Base-by-base conservation (phyloP, 73 alveolate species). In the Symbiodinium natans region DNA sequence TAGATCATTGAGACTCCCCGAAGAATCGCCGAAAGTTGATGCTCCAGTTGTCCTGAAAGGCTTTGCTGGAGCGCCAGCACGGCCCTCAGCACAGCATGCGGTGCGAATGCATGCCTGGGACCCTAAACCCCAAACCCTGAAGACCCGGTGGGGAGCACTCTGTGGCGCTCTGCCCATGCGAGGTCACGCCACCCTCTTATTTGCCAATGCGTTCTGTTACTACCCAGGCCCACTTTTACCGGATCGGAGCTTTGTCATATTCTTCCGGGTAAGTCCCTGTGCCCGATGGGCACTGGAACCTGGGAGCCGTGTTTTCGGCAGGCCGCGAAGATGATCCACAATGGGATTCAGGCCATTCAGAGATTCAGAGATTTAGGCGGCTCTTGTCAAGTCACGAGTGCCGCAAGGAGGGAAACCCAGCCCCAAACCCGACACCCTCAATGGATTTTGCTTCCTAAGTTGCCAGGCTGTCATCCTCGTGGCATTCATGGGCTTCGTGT, bases 141-240 rank as follows among this genome's bases (percentile, higher is more conserved):
- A 19, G 31, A 59, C 31, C 6, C 33, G 63, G 63, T 48, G 63
- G 63, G 63, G 8, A 8, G 63, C 17, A 17, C 17, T 8, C 8
- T 10, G 63, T 17, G 17, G 63, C n/a, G 63, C 17, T 48, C 17
- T 17, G 17, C 21, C 33, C 1, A 36, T 68, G 68, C 41, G 27
- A 90, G 96, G 96, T 90, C 96, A 90, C 96, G 96, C 96, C 88
- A 90, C 52, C 96, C 96, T 90, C 29, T 71, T 90, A 68, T n/a
- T 90, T 71, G 80, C 96, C 88, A 68, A 90, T 90, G 96, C 96
- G 88, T 27, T 90, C 77, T 38, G 48, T 85, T n/a, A 90, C 87
- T 84, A 89, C 88, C 96, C 96, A 90, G 96, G 96, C 96, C 84
- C 1, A 48, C 63, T 17, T 8, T 48, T 17, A 48, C 63, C 63